Evolutionary conservation across 441 rosid species (phyloP), one percentile per base, ranked within the genome.

Genomic region (Flueggea neowawraea): DNA sequence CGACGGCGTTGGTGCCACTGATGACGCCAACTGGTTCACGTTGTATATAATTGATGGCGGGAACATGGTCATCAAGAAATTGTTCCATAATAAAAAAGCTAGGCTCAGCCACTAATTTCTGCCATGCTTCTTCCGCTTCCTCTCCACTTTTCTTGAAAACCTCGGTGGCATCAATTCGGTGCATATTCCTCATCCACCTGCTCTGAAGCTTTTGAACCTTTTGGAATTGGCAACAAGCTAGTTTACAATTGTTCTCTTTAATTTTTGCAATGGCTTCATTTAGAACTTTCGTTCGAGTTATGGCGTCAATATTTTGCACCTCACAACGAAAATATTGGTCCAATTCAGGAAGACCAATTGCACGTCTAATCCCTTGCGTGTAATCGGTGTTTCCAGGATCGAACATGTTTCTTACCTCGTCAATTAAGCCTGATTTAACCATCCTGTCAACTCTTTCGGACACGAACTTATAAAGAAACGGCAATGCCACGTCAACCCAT

Each of bases 161-260:
- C 52, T 84, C 89, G 0, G 95, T 84, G 54, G 96, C 98, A 41
- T 92, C 91, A 7, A 89, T 57, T 0, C 83, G 82, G 70, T 88
- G 90, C 85, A 90, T 85, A 2, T 69, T 81, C 91, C 93, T 70
- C 6, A 55, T 73, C 91, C 91, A 73, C 12, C 62, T 70, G 63
- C 62, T 68, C 50, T 72, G 65, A 8, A 89, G 87, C 44, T 78
- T 66, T 13, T 58, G 68, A 49, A 92, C 83, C 70, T 92, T 92
- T 11, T 81, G 82, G 16, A 69, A 31, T 10, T 89, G 98, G 1
- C 86, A 79, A 43, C 77, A 54, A 14, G 94, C 87, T 3, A 92
- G 71, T 2, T 5, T 56, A 22, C 87, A 77, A 0, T 76, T 92
- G 43, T 89, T 89, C 44, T 75, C 76, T 55, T 89, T 92, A 16